phyloP scores from a whole-genome alignment of 805 yeast species.

The Ogataea haglerorum region DNA sequence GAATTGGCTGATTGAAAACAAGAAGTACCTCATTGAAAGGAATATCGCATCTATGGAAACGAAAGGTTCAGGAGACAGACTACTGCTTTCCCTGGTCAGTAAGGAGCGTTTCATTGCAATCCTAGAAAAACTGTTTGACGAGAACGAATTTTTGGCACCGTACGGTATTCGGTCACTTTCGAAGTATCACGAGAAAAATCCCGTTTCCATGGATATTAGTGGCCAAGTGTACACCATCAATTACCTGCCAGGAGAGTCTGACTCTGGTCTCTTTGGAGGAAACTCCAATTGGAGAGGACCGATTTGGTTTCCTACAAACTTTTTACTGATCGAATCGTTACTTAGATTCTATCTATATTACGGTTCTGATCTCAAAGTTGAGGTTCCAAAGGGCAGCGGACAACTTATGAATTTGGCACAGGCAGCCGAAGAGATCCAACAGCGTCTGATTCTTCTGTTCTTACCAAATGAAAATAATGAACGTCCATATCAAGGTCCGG shows the following conservation, averaged over 20 bases:
- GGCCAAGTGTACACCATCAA: slow-evolving; percentile 68
- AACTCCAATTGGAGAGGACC: slow-evolving; percentile 98
- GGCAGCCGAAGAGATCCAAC: slow-evolving; percentile 88
- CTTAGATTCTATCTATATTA: slow-evolving; percentile 86
- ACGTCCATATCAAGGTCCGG: slow-evolving; percentile 79
- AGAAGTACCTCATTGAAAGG: slow-evolving; percentile 65
- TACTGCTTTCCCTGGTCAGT: slow-evolving; percentile 74
- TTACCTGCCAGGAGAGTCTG: slow-evolving; percentile 85
- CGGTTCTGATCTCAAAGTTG: slow-evolving; percentile 80
- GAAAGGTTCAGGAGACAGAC: slow-evolving; percentile 79
- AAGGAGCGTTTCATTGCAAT: slow-evolving; percentile 76
- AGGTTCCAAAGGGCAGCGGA: slow-evolving; percentile 86
- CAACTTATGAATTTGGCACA: slow-evolving; percentile 72
- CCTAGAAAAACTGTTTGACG: slow-evolving; percentile 78
- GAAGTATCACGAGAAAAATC: slow-evolving; percentile 78
- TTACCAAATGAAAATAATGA: slow-evolving; percentile 55
- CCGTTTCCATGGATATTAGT: slow-evolving; percentile 79
- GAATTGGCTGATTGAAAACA: slow-evolving; percentile 77
- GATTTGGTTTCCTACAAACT: slow-evolving; percentile 93
- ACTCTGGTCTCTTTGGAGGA: slow-evolving; percentile 93
- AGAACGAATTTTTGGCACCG: slow-evolving; percentile 76
- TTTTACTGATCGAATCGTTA: slow-evolving; percentile 78
- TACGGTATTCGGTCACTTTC: slow-evolving; percentile 89
- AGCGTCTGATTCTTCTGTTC: slow-evolving; percentile 75
- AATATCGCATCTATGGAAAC: slow-evolving; percentile 80